A percentile compares a stretch with the other conserved stretches of the same genome.
These are phyloP conservation scores for Vaccinium macrocarpon DNA, from an alignment of 148 eudicot genomes.

Conservation along the genomic window DNA sequence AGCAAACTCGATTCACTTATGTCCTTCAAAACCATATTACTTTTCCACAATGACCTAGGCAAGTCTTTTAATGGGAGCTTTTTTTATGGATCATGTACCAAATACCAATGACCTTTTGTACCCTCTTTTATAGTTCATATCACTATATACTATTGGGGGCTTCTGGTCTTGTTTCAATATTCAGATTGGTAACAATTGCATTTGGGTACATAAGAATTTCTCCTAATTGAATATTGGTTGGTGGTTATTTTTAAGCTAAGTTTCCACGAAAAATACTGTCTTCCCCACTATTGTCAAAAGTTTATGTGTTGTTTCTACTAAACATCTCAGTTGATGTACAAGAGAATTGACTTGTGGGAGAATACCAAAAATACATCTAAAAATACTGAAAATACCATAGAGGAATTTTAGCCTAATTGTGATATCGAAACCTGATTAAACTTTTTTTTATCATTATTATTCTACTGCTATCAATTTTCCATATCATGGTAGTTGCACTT, in stretches of 20 bases:
- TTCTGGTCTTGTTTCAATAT: not conserved
- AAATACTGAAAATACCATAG: too few species aligned
- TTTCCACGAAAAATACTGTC: too few species aligned
- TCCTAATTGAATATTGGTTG: not conserved
- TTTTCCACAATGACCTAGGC: not conserved
- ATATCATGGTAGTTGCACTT: not conserved
- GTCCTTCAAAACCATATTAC: not conserved
- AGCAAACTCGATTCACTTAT: not conserved
- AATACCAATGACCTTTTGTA: not conserved
- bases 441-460: not conserved
- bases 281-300: too few species aligned
- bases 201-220: not conserved
- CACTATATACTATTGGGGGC: not conserved
- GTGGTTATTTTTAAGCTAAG: not conserved
- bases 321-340: too few species aligned
- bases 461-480: not conserved
- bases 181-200: not conserved
- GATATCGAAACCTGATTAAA: not conserved
- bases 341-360: too few species aligned
- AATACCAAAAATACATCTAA: too few species aligned
- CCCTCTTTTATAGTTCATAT: not conserved
- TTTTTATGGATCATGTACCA: not conserved
- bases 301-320: too few species aligned
- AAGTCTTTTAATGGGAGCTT: not conserved
- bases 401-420: not conserved